Percentiles rank a stretch among this genome's conserved stretches.
Conservation (phyloP, 257 asterid genomes). For the Parsonsia alboflavescens region DNA sequence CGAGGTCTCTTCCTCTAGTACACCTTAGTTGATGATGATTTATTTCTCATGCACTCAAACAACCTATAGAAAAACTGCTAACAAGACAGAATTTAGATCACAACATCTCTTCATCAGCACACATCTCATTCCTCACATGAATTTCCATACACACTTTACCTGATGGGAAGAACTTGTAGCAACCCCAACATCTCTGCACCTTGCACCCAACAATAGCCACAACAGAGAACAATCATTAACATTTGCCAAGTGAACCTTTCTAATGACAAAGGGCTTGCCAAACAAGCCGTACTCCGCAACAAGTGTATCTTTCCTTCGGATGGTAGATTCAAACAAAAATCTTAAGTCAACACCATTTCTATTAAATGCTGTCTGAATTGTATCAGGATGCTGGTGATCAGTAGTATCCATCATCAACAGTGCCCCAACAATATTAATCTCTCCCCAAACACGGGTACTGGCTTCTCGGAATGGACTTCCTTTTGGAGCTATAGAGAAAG, state of each 20-base stretch:
- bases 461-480: conserved; percentile 68
- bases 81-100: not conserved
- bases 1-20: not conserved
- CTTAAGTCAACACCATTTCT: conserved; percentile 74
- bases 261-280: conserved; percentile 64
- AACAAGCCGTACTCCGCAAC: conserved; percentile 57
- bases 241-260: conserved; percentile 67
- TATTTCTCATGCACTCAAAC: not conserved
- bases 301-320: conserved; percentile 60
- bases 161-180: conserved; percentile 34
- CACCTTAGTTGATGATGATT: not conserved
- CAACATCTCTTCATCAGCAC: not conserved
- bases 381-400: conserved; percentile 44
- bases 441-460: conserved; percentile 69
- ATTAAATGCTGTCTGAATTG: conserved; percentile 54
- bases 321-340: conserved; percentile 56
- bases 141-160: conserved; percentile 32
- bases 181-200: conserved; percentile 58
- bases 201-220: conserved; percentile 73
- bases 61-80: not conserved
- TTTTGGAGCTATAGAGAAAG: conserved; percentile 55
- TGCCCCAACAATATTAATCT: conserved; percentile 61
- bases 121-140: not conserved
- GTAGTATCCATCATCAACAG: conserved; percentile 44
- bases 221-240: conserved; percentile 67